These are phyloP conservation scores for Gossypium lobatum DNA, from an alignment of 441 rosid genomes.

Conservation along the genomic window DNA sequence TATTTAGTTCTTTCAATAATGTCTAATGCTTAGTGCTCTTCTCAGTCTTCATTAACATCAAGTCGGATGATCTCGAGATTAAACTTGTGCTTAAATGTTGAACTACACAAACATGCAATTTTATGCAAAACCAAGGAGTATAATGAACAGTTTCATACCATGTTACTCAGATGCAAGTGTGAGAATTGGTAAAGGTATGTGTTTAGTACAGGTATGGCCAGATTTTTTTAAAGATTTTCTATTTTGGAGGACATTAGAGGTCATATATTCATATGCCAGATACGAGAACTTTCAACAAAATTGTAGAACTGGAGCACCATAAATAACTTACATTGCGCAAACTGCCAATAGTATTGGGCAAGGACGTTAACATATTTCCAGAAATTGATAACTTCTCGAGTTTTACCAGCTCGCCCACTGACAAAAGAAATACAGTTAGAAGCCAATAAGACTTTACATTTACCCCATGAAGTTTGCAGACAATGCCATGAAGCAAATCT, in stretches of 20 bases:
- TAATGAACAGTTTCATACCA: background rate
- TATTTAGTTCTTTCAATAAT: background rate
- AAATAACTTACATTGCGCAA: conserved; percentile 72
- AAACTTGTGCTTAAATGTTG: background rate
- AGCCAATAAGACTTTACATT: conserved; percentile 1
- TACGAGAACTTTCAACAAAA: background rate
- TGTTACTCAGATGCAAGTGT: background rate
- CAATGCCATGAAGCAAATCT: conserved; percentile 12
- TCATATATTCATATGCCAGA: background rate
- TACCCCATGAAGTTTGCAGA: conserved; percentile 14
- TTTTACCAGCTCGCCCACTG: conserved; percentile 94
- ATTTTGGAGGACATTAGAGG: background rate
- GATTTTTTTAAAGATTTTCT: no score
- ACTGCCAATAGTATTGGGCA: conserved; percentile 95
- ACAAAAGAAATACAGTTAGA: conserved; percentile 19
- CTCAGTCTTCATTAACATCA: background rate
- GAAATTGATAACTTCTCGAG: conserved; percentile 80
- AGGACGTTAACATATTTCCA: conserved; percentile 54
- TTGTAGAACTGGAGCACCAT: background rate
- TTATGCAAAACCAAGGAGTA: background rate
- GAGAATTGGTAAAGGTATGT: background rate
- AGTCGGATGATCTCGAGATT: background rate
- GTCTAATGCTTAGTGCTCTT: background rate
- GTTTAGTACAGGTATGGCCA: background rate
- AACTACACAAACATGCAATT: conserved; percentile 1